Percentiles rank a stretch among this genome's conserved stretches.
Evolutionary conservation across 495 filamentous ascomycete genomes (phyloP).

Genomic region (Penicillium verhagenii): DNA sequence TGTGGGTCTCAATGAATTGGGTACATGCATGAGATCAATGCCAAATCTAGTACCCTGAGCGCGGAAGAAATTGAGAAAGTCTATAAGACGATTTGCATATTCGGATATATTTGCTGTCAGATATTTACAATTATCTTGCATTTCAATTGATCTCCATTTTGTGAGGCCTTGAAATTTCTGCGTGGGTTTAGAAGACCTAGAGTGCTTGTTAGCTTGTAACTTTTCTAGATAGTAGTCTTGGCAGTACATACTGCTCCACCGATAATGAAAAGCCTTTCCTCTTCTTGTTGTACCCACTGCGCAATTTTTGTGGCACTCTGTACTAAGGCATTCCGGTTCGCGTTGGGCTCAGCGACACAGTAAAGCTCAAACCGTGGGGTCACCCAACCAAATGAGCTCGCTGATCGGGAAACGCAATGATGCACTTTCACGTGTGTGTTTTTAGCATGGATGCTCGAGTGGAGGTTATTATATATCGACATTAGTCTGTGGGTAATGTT

Average conservation of each 20-base stretch:
- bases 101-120: background rate
- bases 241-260: slow-evolving; percentile 70
- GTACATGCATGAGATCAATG: too few species aligned
- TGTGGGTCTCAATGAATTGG: too few species aligned
- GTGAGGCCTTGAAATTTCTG: too few species aligned
- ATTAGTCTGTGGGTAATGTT: slow-evolving; percentile 54
- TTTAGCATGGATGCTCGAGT: slow-evolving; percentile 79
- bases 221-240: too few species aligned
- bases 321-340: slow-evolving; percentile 73
- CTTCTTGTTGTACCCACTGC: slow-evolving; percentile 86
- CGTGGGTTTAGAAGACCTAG: slow-evolving; percentile 29
- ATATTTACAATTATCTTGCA: background rate
- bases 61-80: too few species aligned
- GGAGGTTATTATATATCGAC: slow-evolving; percentile 79
- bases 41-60: too few species aligned
- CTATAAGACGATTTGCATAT: background rate
- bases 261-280: slow-evolving; percentile 92
- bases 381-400: slow-evolving; percentile 82
- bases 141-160: background rate
- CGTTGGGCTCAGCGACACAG: slow-evolving; percentile 79
- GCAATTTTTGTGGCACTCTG: slow-evolving; percentile 84
- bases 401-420: slow-evolving; percentile 69
- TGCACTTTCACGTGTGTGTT: slow-evolving; percentile 82
- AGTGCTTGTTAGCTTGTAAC: slow-evolving; percentile 4
- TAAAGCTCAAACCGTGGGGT: slow-evolving; percentile 92